A percentile compares a stretch with the other conserved stretches of the same genome.
Evolutionary conservation across 2,329 filamentous ascomycete genomes (phyloP).

Genomic region (Colletotrichum sp.): DNA sequence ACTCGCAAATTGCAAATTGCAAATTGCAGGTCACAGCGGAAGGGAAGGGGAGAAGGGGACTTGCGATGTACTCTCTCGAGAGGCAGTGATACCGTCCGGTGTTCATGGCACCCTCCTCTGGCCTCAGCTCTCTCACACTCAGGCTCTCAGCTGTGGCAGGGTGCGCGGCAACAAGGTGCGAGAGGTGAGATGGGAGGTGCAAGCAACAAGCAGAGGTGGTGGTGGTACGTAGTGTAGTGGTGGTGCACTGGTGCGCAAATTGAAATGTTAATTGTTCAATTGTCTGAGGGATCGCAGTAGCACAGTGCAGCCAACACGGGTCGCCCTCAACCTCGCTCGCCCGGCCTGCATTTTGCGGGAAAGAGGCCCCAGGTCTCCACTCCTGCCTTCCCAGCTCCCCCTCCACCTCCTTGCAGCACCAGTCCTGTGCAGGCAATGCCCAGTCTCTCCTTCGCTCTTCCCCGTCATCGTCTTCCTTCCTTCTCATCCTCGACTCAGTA

Average conservation of each 20-base stretch:
- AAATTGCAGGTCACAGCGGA: neutral
- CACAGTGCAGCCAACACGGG: constrained; percentile 13
- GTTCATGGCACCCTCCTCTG: neutral
- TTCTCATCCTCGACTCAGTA: neutral
- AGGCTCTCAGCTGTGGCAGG: neutral
- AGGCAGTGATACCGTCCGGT: neutral
- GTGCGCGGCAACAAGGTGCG: neutral
- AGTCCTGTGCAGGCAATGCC: constrained; percentile 1
- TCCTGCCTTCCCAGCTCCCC: neutral
- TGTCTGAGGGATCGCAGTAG: constrained; percentile 3
- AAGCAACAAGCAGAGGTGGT: neutral
- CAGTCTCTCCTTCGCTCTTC: neutral
- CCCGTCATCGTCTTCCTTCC: neutral
- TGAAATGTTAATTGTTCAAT: constrained; percentile 2
- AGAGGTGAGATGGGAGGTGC: neutral
- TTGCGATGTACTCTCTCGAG: neutral
- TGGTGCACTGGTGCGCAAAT: neutral
- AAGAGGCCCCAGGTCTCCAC: neutral
- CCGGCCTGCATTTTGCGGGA: neutral
- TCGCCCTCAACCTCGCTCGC: neutral
- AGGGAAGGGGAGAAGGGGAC: neutral
- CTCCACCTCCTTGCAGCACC: constrained; percentile 16
- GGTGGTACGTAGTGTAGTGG: neutral
- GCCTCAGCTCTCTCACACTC: neutral
- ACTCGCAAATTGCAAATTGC: neutral